Conservation (phyloP, 768 basidiomycete species). For the Auriculariales sp. region DNA sequence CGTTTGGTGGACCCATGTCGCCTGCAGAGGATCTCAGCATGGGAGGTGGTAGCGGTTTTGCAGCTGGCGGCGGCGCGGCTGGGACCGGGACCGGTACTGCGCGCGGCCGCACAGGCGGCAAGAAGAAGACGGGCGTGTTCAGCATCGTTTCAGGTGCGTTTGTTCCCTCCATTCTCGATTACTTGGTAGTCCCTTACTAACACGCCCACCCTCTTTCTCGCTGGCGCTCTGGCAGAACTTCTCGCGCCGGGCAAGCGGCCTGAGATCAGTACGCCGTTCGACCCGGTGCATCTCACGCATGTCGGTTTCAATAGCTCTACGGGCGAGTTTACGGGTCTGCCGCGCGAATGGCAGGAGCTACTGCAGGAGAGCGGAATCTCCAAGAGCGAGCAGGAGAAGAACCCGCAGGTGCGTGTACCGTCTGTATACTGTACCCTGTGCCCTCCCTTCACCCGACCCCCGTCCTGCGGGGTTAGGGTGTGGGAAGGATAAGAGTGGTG, state of each 20-base stretch:
- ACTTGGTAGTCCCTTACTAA: not conserved
- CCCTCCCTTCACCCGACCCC: too few species aligned
- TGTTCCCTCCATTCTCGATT: not conserved
- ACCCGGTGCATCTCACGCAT: slow-evolving; percentile 97
- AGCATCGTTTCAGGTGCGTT: not conserved
- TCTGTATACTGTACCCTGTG: too few species aligned
- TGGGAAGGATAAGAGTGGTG: too few species aligned
- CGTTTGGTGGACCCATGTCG: too few species aligned
- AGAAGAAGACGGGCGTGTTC: slow-evolving; percentile 1
- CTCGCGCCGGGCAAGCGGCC: slow-evolving; percentile 62
- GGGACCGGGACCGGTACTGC: not conserved
- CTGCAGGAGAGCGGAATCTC: slow-evolving; percentile 93
- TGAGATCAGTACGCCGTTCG: slow-evolving; percentile 95
- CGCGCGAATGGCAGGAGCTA: slow-evolving; percentile 98
- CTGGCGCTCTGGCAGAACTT: slow-evolving; percentile 31
- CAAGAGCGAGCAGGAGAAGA: slow-evolving; percentile 87
- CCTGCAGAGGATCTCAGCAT: too few species aligned
- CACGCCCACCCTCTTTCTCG: not conserved
- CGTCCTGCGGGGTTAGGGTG: too few species aligned
- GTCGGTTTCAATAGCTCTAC: slow-evolving; percentile 99
- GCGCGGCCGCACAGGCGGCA: not conserved
- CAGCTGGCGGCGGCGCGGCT: not conserved
- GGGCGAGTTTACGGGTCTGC: slow-evolving; percentile 93
- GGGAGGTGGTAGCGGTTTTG: not conserved
- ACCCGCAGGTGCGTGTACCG: too few species aligned